Evolutionary conservation across 2,329 filamentous ascomycete genomes (phyloP), one percentile per base, ranked within the genome.

Genomic region (Colletotrichum musicola): DNA sequence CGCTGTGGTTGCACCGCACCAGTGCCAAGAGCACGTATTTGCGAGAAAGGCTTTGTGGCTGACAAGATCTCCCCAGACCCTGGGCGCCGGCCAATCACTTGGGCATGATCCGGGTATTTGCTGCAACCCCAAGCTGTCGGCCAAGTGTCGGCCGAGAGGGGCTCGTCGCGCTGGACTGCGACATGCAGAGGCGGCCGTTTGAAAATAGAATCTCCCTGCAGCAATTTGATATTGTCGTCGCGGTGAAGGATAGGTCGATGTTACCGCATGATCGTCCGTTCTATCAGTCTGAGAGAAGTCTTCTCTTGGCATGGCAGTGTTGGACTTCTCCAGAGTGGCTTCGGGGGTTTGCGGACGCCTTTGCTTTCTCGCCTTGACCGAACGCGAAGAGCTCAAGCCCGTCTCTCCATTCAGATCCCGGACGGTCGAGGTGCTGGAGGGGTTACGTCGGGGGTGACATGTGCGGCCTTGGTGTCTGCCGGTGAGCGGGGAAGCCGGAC

Each of bases 1-100:
- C 22, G 46, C 35, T 20, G 10, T 35, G 62, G 66, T 66, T 56
- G 62, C 66, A 69, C 30, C 55, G 66, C 62, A 66, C 42, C 25
- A 22, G 40, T 25, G 66, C 55, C 42, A 68, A 69, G 66, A 30
- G 22, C 9, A 46, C 4, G 40, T 30, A 56, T 60, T 51, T 50
- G 62, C 62, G 38, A 56, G 22, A 35, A 12, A 50, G 22, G 55
- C 25, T 18, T 30, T 25, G 66, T 56, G 49, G 54, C 61, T 50
- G 62, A 35, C 35, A 51, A 46, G 53, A 13, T 46, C 14, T 27
- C 42, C 30, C 22, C 12, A 27, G 25, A 38, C 38, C n/a, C 40
- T 25, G 27, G 35, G 14, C 6, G 38, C 18, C 30, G 30, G 12
- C 62, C 49, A 65, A 60, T 65, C 13, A 42, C 5, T 30, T 18